phyloP scores from a whole-genome alignment of 2,329 filamentous ascomycete genomes.

The Fusarium papillatum region DNA sequence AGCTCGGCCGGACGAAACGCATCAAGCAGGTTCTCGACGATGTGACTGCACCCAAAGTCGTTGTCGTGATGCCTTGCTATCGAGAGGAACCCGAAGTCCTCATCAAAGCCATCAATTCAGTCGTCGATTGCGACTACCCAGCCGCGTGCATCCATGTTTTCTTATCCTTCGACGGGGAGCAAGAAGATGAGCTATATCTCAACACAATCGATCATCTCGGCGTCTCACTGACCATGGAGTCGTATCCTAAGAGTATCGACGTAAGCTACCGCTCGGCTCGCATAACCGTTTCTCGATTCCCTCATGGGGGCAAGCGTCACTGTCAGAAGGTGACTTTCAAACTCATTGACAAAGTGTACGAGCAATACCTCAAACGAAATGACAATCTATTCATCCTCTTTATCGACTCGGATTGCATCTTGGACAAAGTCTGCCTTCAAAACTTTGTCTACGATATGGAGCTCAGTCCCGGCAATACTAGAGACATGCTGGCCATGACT shows the following conservation, averaged over 20 bases:
- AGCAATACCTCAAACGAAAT: constrained; percentile 86
- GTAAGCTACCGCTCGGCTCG: constrained; percentile 86
- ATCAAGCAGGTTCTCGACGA: constrained; percentile 91
- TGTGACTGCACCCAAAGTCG: constrained; percentile 89
- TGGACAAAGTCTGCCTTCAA: constrained; percentile 92
- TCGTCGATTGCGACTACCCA: constrained; percentile 95
- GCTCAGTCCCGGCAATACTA: constrained; percentile 90
- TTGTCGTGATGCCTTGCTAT: constrained; percentile 98
- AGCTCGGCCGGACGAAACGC: constrained; percentile 83
- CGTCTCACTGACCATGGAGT: constrained; percentile 80
- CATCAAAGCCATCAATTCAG: constrained; percentile 88
- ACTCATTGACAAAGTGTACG: constrained; percentile 93
- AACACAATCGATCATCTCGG: constrained; percentile 89
- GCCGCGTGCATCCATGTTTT: constrained; percentile 94
- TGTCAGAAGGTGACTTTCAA: constrained; percentile 95
- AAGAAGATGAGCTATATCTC: constrained; percentile 90
- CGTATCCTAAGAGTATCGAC: constrained; percentile 92
- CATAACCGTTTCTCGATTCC: constrained; percentile 92
- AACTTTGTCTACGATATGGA: constrained; percentile 99
- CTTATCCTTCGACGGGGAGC: constrained; percentile 92
- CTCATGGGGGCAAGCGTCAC: constrained; percentile 92
- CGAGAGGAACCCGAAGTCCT: constrained; percentile 90
- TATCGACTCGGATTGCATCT: constrained; percentile 96
- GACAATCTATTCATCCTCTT: constrained; percentile 97
- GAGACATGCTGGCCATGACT: constrained; percentile 97